Evolutionary conservation across 139 green algal species (phyloP), one percentile per base, ranked within the genome.

Genomic region (Chlamydomonas incerta): DNA sequence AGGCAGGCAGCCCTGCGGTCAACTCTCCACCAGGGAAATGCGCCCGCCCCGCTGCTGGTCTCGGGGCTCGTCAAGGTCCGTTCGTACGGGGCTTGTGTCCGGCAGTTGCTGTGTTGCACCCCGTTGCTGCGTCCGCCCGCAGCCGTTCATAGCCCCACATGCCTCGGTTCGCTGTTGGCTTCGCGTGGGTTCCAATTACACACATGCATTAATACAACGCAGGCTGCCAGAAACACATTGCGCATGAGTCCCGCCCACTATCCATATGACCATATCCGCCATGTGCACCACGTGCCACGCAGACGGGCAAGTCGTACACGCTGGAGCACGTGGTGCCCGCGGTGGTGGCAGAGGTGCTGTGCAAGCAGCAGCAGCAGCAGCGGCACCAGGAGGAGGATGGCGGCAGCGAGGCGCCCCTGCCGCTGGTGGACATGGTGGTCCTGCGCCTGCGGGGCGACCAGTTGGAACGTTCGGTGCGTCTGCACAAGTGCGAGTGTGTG

Each of bases 41-140:
- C 47, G 31, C 47, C 72, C 72, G 9, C 50, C 29, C 29, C 17
- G 29, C n/a, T 79, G 47, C 31, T 81, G 55, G 34, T 81, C 57
- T 71, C 74, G 23, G 74, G 74, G 55, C 57, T 35, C 57, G 57
- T 70, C 21, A 81, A 71, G 74, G 74, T 81, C 18, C 34, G 74
- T 57, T 5, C 41, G 41, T 50, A 5, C 41, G 41, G 41, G 41
- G 6, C 67, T n/a, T n/a, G n/a, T n/a, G n/a, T n/a, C n/a, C n/a
- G n/a, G n/a, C n/a, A n/a, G n/a, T n/a, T n/a, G 50, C 29, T 50
- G 55, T 68, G 50, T 50, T 67, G n/a, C n/a, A 69, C n/a, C 50
- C 50, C 18, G 3, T 8, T 50, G 52, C 50, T 50, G 52, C 50
- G 20, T 29, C 72, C 52, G 31, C 31, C 46, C 46, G 41, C 41